Evolutionary conservation across 2,329 filamentous ascomycete species (phyloP).

Genomic region (Grosmannia penicillata): DNA sequence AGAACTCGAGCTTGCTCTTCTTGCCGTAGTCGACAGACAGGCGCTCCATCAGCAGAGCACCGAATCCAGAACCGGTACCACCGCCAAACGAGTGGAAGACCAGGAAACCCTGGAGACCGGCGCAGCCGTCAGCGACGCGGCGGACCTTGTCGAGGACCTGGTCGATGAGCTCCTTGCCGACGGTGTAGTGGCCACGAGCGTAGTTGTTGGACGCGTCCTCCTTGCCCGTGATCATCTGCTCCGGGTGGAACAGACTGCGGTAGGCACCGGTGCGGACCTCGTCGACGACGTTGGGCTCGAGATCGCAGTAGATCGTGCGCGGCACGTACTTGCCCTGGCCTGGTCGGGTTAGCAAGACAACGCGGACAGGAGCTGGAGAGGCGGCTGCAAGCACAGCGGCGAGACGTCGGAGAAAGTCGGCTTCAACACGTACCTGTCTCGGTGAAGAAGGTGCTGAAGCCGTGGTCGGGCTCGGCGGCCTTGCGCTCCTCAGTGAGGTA

Average conservation of each 20-base stretch:
- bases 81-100: slow-evolving; percentile 99
- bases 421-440: slow-evolving; percentile 67
- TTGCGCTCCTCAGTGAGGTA: slow-evolving; percentile 98
- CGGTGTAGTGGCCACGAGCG: slow-evolving; percentile 97
- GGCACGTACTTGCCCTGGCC: slow-evolving; percentile 98
- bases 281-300: slow-evolving; percentile 98
- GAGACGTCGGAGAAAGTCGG: background rate
- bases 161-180: slow-evolving; percentile 98
- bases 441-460: slow-evolving; percentile 99
- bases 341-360: slow-evolving; percentile 22
- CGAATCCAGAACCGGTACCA: slow-evolving; percentile 96
- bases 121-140: slow-evolving; percentile 94
- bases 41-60: slow-evolving; percentile 96
- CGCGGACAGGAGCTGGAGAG: no score
- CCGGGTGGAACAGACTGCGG: slow-evolving; percentile 93
- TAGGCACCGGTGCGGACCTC: slow-evolving; percentile 97
- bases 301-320: slow-evolving; percentile 97
- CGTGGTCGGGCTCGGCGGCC: slow-evolving; percentile 79
- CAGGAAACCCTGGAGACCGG: slow-evolving; percentile 95
- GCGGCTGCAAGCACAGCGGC: background rate
- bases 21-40: slow-evolving; percentile 98
- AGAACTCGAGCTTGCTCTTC: slow-evolving; percentile 99
- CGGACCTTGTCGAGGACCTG: slow-evolving; percentile 95
- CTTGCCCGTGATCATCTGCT: slow-evolving; percentile 99
- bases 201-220: slow-evolving; percentile 99